phyloP scores from a whole-genome alignment of 225 moss, liverwort and hornwort species.

The Marchantia paleacea region DNA sequence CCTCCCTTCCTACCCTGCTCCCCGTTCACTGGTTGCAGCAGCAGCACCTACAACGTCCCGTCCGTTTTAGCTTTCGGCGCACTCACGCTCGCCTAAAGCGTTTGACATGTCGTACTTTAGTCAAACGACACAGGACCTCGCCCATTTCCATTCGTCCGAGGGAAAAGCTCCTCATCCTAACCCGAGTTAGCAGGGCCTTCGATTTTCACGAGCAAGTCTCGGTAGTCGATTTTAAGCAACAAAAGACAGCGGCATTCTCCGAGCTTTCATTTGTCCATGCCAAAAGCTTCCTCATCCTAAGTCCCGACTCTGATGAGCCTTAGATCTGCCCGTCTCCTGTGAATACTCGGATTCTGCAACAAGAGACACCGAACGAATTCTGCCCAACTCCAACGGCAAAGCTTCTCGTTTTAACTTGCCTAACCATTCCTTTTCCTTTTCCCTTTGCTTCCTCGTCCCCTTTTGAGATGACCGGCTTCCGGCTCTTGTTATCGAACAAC shows the following conservation, averaged over 20 bases:
- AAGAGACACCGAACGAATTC: not conserved
- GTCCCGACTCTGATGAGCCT: not conserved
- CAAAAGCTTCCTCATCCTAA: not conserved
- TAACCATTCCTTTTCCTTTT: not conserved
- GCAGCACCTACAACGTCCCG: not conserved
- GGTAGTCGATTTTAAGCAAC: slow-evolving; percentile 2
- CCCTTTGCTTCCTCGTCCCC: not conserved
- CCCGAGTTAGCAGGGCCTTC: slow-evolving; percentile 16
- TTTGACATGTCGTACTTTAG: slow-evolving; percentile 9
- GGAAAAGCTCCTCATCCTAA: slow-evolving; percentile 10
- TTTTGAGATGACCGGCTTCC: not conserved
- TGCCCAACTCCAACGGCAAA: not conserved
- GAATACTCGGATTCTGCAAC: not conserved
- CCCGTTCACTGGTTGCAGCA: not conserved
- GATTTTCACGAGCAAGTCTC: not conserved
- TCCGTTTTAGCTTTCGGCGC: not conserved
- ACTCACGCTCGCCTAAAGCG: not conserved
- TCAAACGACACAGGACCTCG: slow-evolving; percentile 1
- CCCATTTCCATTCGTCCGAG: not conserved
- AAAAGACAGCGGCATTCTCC: not conserved
- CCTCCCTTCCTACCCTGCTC: not conserved
- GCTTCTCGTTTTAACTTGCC: not conserved
- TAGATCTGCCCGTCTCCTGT: not conserved
- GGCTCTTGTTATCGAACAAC: not conserved
- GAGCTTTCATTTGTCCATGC: not conserved